Base-by-base conservation (phyloP, 1,139 yeast species). In the Kodamaea suecica region DNA sequence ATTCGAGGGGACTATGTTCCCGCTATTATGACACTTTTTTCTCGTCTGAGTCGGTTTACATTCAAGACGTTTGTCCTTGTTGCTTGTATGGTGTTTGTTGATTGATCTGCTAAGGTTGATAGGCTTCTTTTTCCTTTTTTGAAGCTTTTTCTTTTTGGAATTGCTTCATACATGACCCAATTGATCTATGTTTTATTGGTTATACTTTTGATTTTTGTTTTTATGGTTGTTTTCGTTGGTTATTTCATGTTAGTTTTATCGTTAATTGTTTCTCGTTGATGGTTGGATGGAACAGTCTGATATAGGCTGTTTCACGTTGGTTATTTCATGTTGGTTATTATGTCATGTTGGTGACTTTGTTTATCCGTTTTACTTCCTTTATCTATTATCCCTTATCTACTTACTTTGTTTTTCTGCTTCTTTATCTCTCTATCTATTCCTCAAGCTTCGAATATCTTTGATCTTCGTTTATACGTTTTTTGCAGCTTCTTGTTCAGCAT, bases 121-220 rank as follows among this genome's bases (percentile, higher is more conserved):
- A n/a, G n/a, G n/a, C n/a, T n/a, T n/a, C n/a, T n/a, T n/a, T n/a
- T n/a, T n/a, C n/a, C n/a, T 19, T 19, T 19, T 19, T 9, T 19
- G 21, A 9, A 6, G 21, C 6, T 19, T 9, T 9, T 9, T 9
- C 21, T 19, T 6, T 19, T 19, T 19, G 21, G 21, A n/a, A n/a
- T n/a, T n/a, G n/a, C n/a, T n/a, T n/a, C n/a, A n/a, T n/a, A n/a
- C n/a, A n/a, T n/a, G n/a, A 32, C 26, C 33, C 17, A 31, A 27
- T 29, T 28, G 29, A 34, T 38, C 31, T 25, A 31, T 35, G 33
- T 38, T 31, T 39, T 31, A 31, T 32, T 37, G 39, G 38, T 34
- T 40, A 27, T 29, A 28, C 28, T 29, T 34, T 19, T 29, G 4
- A 10, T 16, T 25, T 25, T 7, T 4, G 27, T 27, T 32, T n/a